A percentile compares a stretch with the other conserved stretches of the same genome.
Evolutionary conservation across 306 rosid genomes (phyloP).

Genomic region (Pyrus betulifolia): DNA sequence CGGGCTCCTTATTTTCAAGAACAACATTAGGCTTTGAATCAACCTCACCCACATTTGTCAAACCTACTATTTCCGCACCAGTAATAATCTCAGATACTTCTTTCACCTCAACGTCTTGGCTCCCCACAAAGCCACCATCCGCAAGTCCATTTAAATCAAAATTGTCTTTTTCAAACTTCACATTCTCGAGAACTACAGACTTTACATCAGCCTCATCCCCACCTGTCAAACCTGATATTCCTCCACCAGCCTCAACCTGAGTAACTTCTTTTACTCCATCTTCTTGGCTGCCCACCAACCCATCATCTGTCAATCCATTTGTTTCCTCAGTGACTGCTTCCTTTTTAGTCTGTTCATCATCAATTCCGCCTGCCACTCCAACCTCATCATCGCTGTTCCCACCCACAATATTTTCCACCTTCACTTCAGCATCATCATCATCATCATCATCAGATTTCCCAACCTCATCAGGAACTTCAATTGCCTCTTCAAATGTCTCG

Average conservation of each 20-base stretch:
- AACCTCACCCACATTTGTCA: constrained; percentile 19
- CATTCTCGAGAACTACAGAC: constrained; percentile 2
- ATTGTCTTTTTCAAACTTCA: constrained; percentile 18
- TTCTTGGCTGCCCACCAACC: constrained; percentile 11
- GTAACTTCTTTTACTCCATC: constrained; percentile 30
- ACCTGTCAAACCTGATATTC: constrained; percentile 16
- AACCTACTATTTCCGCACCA: constrained; percentile 17
- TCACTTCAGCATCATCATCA: constrained; percentile 4
- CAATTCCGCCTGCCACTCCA: constrained; percentile 22
- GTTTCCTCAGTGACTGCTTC: constrained; percentile 22
- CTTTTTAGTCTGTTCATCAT: constrained; percentile 26
- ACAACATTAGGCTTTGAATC: constrained; percentile 15
- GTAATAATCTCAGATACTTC: constrained; percentile 23
- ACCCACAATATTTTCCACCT: constrained; percentile 1
- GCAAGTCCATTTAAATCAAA: constrained; percentile 14
- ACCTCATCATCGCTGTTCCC: constrained; percentile 4
- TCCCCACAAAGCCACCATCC: constrained; percentile 1
- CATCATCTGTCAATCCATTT: constrained; percentile 12
- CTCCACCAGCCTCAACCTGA: constrained; percentile 23
- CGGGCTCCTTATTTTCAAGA: constrained; percentile 18
- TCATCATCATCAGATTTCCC: neutral
- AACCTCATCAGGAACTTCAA: constrained; percentile 8
- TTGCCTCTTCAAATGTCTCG: constrained; percentile 48
- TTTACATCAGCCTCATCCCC: constrained; percentile 20
- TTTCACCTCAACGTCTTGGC: constrained; percentile 25